Percentiles rank a stretch among this genome's conserved stretches.
These are phyloP conservation scores for Colletotrichum theobromicola DNA, from an alignment of 2,329 filamentous ascomycete genomes.

Conservation along the genomic window DNA sequence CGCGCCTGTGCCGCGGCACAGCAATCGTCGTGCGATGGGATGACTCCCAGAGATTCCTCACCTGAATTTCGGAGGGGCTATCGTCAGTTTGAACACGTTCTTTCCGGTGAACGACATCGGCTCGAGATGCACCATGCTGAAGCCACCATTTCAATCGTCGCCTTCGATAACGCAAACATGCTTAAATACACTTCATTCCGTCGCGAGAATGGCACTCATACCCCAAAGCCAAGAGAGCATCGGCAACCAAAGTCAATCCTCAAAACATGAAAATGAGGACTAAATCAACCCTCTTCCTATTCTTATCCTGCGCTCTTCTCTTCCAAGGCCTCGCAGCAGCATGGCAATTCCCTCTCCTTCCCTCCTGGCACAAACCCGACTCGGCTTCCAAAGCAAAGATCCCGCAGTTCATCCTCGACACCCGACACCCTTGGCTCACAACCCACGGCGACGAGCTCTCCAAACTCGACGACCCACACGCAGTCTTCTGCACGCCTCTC, in stretches of 20 bases:
- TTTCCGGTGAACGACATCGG: neutral
- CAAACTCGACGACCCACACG: neutral
- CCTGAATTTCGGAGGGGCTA: neutral
- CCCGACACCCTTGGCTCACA: neutral
- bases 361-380: neutral
- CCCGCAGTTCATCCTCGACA: neutral
- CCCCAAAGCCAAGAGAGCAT: rapidly evolving
- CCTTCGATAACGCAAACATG: neutral
- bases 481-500: neutral
- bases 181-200: neutral
- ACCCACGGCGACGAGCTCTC: neutral
- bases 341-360: neutral
- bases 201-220: neutral
- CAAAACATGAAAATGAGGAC: neutral
- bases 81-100: neutral
- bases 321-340: neutral
- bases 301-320: neutral
- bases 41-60: neutral
- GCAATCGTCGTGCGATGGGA: neutral
- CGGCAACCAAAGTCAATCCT: neutral
- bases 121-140: neutral
- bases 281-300: neutral
- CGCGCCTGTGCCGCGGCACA: neutral
- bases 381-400: neutral
- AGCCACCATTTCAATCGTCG: neutral